A percentile compares a stretch with the other conserved stretches of the same genome.
Evolutionary conservation across 2,329 filamentous ascomycete species (phyloP).

Genomic region (Aureobasidium sp.): DNA sequence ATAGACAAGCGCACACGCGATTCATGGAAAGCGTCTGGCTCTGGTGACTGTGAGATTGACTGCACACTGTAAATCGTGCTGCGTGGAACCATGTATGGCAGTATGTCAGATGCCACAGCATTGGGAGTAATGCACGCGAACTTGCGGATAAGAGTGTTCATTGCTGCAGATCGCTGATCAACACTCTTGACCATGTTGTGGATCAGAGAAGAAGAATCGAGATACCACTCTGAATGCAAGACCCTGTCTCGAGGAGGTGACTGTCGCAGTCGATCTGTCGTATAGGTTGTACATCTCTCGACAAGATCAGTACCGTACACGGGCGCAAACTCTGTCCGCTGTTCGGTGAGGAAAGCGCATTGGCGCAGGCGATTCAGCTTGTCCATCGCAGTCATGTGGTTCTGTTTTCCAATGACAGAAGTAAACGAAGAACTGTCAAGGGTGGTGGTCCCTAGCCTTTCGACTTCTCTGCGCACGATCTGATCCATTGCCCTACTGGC

Average conservation of each 20-base stretch:
- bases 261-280: slow-evolving; percentile 49
- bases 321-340: slow-evolving; percentile 70
- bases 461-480: slow-evolving; percentile 62
- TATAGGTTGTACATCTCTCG: slow-evolving; percentile 59
- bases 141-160: slow-evolving; percentile 71
- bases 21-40: slow-evolving; percentile 80
- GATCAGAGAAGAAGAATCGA: slow-evolving; percentile 57
- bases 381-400: slow-evolving; percentile 60
- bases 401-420: slow-evolving; percentile 63
- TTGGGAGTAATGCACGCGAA: slow-evolving; percentile 91
- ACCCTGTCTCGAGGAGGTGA: slow-evolving; percentile 46
- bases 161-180: slow-evolving; percentile 59
- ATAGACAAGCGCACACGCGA: slow-evolving; percentile 87
- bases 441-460: slow-evolving; percentile 41
- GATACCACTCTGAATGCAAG: slow-evolving; percentile 66
- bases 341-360: slow-evolving; percentile 69
- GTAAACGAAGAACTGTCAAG: slow-evolving; percentile 60
- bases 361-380: slow-evolving; percentile 73
- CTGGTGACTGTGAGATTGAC: slow-evolving; percentile 14
- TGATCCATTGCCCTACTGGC: slow-evolving; percentile 61
- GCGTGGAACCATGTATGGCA: slow-evolving; percentile 43
- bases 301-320: slow-evolving; percentile 75
- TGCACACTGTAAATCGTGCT: slow-evolving; percentile 42
- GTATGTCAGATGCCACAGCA: slow-evolving; percentile 72
- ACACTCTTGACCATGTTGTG: slow-evolving; percentile 64